phyloP scores from a whole-genome alignment of 2,329 filamentous ascomycete species.

The Colletotrichum cuscutae region DNA sequence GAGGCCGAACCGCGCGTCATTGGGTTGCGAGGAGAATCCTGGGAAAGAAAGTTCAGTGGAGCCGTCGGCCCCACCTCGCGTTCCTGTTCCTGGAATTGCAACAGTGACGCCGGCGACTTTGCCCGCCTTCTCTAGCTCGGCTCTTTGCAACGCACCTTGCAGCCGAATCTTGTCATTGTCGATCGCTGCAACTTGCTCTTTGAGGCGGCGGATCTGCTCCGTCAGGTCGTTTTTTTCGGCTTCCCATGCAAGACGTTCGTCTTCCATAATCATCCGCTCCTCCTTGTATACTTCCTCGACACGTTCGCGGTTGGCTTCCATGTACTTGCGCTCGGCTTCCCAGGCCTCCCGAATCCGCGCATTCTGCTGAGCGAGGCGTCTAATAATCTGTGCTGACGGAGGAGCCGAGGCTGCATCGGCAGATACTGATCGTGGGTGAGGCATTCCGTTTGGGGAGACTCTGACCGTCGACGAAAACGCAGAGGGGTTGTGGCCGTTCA shows the following conservation, averaged over 20 bases:
- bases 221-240: constrained; percentile 54
- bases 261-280: constrained; percentile 64
- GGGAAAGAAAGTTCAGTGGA: constrained; percentile 31
- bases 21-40: constrained; percentile 40
- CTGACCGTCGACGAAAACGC: constrained; percentile 30
- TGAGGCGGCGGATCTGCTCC: constrained; percentile 53
- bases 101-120: constrained; percentile 36
- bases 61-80: constrained; percentile 29
- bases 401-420: constrained; percentile 40
- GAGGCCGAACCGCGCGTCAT: constrained; percentile 35
- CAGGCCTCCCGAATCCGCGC: constrained; percentile 58
- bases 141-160: constrained; percentile 29
- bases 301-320: constrained; percentile 63
- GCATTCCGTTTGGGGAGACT: constrained; percentile 42
- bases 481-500: constrained; percentile 9
- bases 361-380: constrained; percentile 55
- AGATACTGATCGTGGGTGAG: constrained; percentile 43
- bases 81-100: constrained; percentile 30
- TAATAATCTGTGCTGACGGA: constrained; percentile 48
- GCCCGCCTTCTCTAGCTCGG: constrained; percentile 35
- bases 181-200: constrained; percentile 49
- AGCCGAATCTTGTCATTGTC: constrained; percentile 48
- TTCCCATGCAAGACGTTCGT: constrained; percentile 59
- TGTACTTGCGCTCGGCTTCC: constrained; percentile 63
- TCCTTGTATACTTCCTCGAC: constrained; percentile 67